Evolutionary conservation across 108 stramenopile species (phyloP), one percentile per base, ranked within the genome.

Genomic region (Nitzschia sp.): DNA sequence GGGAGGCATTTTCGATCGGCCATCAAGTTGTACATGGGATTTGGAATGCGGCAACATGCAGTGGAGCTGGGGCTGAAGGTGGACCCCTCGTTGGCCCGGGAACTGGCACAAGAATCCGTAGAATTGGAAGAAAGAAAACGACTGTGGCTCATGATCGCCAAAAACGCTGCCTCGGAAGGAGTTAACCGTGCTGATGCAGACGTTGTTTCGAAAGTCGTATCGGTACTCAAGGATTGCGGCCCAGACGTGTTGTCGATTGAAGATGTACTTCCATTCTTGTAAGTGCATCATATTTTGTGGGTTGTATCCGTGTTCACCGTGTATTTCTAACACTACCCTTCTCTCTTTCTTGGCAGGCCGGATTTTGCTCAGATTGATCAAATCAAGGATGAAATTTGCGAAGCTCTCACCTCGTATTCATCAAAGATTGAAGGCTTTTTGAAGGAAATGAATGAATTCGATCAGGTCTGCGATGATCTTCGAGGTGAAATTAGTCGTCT

Each of bases 131-230:
- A 91, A 64, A 64, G 78, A 65, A 95, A 91, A 66, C 75, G 90
- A 21, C 66, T 95, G 22, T 95, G 94, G 94, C 77, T 95, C n/a
- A 90, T 95, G 91, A 95, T 95, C 71, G 91, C 94, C 35, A 81
- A 84, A 64, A 84, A 79, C 74, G 91, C 94, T 15, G 94, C 91
- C 8, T 73, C 80, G 16, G 84, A 81, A 64, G 69, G 84, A 36
- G 77, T 78, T 29, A 46, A 65, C 22, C 45, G 71, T 29, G 83
- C 66, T 6, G 89, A 90, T 52, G 90, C 79, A 56, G 91, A 95
- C 53, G 83, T 89, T 27, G 94, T 95, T 1, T 85, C 91, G 21
- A 78, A 82, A 36, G 91, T 92, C 52, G 89, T 92, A 5, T 77
- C 65, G 28, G 94, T 95, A 11, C 79, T 95, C 38, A 84, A 80